Evolutionary conservation across 495 filamentous ascomycete genomes (phyloP).

Genomic region (Glonium stellatum): DNA sequence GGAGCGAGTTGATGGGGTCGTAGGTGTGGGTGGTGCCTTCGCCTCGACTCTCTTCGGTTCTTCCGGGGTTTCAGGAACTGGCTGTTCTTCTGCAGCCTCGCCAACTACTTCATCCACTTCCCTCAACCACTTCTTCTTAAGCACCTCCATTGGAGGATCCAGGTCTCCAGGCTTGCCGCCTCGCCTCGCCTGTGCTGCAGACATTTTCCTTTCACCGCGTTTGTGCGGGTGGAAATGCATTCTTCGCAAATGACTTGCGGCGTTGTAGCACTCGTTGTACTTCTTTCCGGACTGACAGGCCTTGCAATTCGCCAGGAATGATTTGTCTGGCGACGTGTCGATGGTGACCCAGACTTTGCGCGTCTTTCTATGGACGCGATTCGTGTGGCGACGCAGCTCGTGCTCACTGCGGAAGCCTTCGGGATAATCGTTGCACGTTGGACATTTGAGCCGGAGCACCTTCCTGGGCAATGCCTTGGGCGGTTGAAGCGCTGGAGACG

Average conservation of each 20-base stretch:
- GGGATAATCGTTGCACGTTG: conserved; percentile 26
- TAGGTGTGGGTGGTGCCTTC: conserved; percentile 24
- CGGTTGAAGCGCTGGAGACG: conserved; percentile 22
- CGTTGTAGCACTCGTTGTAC: conserved; percentile 31
- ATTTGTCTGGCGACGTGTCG: conserved; percentile 26
- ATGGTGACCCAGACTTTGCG: conserved; percentile 30
- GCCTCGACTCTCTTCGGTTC: conserved; percentile 11
- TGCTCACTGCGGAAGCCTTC: conserved; percentile 30
- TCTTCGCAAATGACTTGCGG: conserved; percentile 26
- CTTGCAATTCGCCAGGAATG: conserved; percentile 27
- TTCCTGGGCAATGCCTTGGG: conserved; percentile 16
- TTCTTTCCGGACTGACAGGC: conserved; percentile 29
- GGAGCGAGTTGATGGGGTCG: conserved; percentile 25
- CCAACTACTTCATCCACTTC: conserved; percentile 26
- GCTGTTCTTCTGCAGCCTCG: conserved; percentile 8
- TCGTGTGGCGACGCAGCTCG: conserved; percentile 25
- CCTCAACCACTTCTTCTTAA: conserved; percentile 25
- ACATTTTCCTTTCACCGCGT: conserved; percentile 29
- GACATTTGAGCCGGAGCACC: conserved; percentile 24
- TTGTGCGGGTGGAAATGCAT: conserved; percentile 30
- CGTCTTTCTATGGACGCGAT: conserved; percentile 23
- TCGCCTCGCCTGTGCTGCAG: conserved; percentile 24
- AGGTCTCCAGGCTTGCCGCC: conserved; percentile 26
- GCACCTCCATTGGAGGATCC: conserved; percentile 27
- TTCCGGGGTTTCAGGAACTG: not conserved